These are phyloP conservation scores for Nakazawaea anatomiae DNA, from an alignment of 805 yeast genomes.

Conservation along the genomic window DNA sequence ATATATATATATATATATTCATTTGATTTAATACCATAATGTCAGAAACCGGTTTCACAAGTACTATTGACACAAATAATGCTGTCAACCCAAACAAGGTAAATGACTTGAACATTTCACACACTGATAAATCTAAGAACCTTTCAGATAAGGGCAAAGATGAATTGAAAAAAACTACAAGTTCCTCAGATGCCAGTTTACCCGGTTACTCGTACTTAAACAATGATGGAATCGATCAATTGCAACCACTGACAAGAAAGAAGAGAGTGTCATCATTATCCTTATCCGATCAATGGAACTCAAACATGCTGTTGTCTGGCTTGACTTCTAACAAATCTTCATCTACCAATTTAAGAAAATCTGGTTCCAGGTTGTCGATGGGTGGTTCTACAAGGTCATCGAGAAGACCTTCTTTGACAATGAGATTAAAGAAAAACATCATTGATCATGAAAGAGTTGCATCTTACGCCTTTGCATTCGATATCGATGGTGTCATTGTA, in stretches of 20 bases:
- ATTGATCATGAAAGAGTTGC: conserved; percentile 72
- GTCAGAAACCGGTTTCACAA: conserved; percentile 8
- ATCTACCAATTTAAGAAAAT: conserved; percentile 13
- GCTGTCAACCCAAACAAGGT: conserved; percentile 5
- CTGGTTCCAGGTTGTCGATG: conserved; percentile 22
- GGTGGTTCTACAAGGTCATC: conserved; percentile 29
- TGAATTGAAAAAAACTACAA: neutral
- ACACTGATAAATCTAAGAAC: neutral
- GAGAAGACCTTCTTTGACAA: conserved; percentile 38
- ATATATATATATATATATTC: no score
- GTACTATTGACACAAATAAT: conserved; percentile 9
- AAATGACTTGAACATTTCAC: conserved; percentile 6
- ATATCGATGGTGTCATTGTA: conserved; percentile 87
- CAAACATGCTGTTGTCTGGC: conserved; percentile 22
- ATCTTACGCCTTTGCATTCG: conserved; percentile 85
- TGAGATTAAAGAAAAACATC: conserved; percentile 41
- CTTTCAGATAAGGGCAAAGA: neutral
- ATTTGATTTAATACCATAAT: neutral
- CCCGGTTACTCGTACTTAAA: conserved; percentile 46
- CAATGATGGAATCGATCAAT: conserved; percentile 66
- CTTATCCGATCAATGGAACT: conserved; percentile 61
- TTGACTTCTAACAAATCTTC: conserved; percentile 18
- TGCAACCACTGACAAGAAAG: conserved; percentile 56
- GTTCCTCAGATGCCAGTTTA: neutral
- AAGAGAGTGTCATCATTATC: conserved; percentile 63